Conservation (phyloP, 2,329 filamentous ascomycete species). For the Neonectria coccinea region DNA sequence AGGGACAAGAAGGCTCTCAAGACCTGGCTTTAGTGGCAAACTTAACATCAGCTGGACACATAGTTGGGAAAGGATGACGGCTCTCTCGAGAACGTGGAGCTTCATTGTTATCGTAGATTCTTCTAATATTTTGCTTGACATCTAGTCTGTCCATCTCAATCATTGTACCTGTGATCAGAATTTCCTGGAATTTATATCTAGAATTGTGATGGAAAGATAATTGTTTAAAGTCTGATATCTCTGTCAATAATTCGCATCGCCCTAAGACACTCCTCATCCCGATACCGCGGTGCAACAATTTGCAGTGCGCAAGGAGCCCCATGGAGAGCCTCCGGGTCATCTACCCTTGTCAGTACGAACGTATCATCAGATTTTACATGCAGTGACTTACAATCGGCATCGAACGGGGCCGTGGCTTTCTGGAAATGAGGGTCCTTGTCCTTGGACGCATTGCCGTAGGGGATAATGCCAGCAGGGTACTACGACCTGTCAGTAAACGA, state of each 20-base stretch:
- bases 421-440: slow-evolving; percentile 24
- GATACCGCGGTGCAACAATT: slow-evolving; percentile 34
- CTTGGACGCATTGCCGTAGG: slow-evolving; percentile 34
- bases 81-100: no score
- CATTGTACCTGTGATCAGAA: no score
- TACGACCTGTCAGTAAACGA: not conserved
- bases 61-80: no score
- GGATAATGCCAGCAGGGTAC: slow-evolving; percentile 42
- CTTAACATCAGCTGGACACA: no score
- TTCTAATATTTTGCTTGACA: no score
- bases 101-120: no score
- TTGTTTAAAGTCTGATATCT: slow-evolving; percentile 10
- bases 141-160: not conserved
- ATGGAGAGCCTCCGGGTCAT: slow-evolving; percentile 31
- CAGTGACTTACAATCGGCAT: slow-evolving; percentile 36
- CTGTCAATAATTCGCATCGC: slow-evolving; percentile 39
- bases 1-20: no score
- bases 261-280: slow-evolving; percentile 40
- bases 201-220: not conserved
- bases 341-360: slow-evolving; percentile 8
- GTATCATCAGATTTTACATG: fast-evolving
- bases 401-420: slow-evolving; percentile 31
- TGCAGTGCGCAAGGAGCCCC: slow-evolving; percentile 38
- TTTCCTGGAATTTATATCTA: not conserved
- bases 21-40: no score